These are phyloP conservation scores for Aspergillus kassunensis DNA, from an alignment of 495 filamentous ascomycete genomes.

Conservation along the genomic window DNA sequence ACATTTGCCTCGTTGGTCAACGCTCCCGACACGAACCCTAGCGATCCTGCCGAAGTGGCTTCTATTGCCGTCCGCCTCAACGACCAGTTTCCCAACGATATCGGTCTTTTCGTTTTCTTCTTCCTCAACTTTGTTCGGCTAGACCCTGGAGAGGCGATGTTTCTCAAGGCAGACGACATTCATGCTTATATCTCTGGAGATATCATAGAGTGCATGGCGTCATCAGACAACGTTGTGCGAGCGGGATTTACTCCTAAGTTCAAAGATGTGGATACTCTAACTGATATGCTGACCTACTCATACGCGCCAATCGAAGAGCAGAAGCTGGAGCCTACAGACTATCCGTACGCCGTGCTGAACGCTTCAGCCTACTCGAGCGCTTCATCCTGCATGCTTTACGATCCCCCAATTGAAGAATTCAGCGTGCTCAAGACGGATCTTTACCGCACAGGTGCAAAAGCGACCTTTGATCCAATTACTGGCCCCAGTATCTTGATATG, in stretches of 20 bases:
- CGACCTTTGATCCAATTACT: conserved; percentile 77
- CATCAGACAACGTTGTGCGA: conserved; percentile 94
- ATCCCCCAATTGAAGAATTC: conserved; percentile 97
- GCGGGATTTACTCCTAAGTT: conserved; percentile 98
- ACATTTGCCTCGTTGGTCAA: conserved; percentile 38
- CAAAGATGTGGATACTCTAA: conserved; percentile 91
- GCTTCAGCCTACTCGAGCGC: conserved; percentile 69
- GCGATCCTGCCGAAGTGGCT: conserved; percentile 56
- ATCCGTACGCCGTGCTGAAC: conserved; percentile 78
- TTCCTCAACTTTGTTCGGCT: conserved; percentile 81
- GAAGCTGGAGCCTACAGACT: conserved; percentile 82
- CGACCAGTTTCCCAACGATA: conserved; percentile 69
- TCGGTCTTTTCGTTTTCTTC: conserved; percentile 75
- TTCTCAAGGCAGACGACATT: conserved; percentile 92
- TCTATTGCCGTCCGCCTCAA: conserved; percentile 73
- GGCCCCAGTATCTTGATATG: conserved; percentile 93
- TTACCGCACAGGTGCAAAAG: conserved; percentile 66
- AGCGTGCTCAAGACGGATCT: conserved; percentile 80
- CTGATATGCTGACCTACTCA: conserved; percentile 86
- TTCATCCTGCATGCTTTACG: conserved; percentile 70
- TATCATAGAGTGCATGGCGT: conserved; percentile 98
- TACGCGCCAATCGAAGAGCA: conserved; percentile 92
- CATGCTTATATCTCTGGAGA: conserved; percentile 95
- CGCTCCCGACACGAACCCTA: conserved; percentile 34
- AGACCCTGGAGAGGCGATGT: conserved; percentile 87